phyloP scores from a whole-genome alignment of 148 eudicot species.

The Heliosperma pusillum region DNA sequence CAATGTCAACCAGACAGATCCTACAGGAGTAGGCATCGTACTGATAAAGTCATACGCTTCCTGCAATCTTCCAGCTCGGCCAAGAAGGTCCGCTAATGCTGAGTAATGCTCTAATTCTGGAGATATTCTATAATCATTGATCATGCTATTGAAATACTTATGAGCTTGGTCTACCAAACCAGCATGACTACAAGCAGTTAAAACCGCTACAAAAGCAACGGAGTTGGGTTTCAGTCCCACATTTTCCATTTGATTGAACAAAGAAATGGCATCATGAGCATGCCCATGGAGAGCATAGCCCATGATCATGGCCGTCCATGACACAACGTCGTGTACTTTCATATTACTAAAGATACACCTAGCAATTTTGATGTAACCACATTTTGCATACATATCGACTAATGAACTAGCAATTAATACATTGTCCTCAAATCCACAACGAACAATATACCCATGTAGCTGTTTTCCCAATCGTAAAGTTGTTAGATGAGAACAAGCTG shows the following conservation, averaged over 20 bases:
- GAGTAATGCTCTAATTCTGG: conserved; percentile 71
- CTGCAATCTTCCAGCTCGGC: conserved; percentile 72
- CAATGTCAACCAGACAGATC: conserved; percentile 53
- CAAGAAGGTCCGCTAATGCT: conserved; percentile 66
- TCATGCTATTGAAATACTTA: conserved; percentile 49
- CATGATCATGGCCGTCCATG: conserved; percentile 92
- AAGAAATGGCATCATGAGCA: conserved; percentile 53
- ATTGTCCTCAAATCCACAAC: conserved; percentile 53
- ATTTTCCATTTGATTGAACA: conserved; percentile 52
- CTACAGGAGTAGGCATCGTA: conserved; percentile 39
- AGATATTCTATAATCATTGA: conserved; percentile 39
- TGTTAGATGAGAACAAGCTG: conserved; percentile 79
- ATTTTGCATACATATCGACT: conserved; percentile 86
- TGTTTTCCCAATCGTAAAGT: conserved; percentile 71
- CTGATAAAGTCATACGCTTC: conserved; percentile 62
- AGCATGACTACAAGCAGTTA: conserved; percentile 78
- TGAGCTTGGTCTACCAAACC: conserved; percentile 60
- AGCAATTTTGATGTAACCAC: conserved; percentile 62
- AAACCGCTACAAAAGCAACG: conserved; percentile 56
- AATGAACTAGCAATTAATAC: conserved; percentile 71
- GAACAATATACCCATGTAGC: conserved; percentile 60
- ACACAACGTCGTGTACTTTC: conserved; percentile 55
- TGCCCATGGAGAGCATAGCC: conserved; percentile 69
- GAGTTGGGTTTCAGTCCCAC: conserved; percentile 57
- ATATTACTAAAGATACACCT: conserved; percentile 55